phyloP scores from a whole-genome alignment of 345 rosid genomes.

The Camelina neglecta region DNA sequence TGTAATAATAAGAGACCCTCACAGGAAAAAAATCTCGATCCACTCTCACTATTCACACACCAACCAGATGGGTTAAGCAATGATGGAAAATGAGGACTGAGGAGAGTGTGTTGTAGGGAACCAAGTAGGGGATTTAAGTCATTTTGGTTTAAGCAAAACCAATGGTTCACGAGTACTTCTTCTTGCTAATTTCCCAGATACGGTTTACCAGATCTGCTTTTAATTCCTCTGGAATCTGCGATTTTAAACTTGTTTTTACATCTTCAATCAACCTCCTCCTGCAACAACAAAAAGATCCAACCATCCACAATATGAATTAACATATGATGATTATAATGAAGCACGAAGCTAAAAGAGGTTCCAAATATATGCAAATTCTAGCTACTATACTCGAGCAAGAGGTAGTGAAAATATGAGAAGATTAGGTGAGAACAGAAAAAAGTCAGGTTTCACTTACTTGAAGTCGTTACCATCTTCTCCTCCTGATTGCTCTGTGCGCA shows the following conservation, averaged over 20 bases:
- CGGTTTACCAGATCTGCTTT: constrained; percentile 68
- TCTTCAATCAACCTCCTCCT: constrained; percentile 76
- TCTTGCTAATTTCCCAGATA: constrained; percentile 57
- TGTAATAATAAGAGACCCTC: constrained; percentile 31
- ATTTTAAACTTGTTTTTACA: constrained; percentile 58
- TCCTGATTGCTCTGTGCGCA: constrained; percentile 48
- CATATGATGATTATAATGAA: not conserved
- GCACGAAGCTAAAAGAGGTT: not conserved
- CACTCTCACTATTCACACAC: constrained; percentile 21
- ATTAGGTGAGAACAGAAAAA: not conserved
- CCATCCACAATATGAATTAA: not conserved
- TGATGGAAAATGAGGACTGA: constrained; percentile 42
- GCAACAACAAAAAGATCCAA: constrained; percentile 45
- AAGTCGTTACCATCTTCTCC: constrained; percentile 51
- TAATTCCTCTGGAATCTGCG: constrained; percentile 71
- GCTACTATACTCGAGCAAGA: constrained; percentile 1
- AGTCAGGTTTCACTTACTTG: constrained; percentile 59
- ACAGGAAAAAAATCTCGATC: constrained; percentile 26
- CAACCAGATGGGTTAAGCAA: constrained; percentile 38
- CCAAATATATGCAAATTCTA: not conserved
- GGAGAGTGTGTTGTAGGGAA: constrained; percentile 33
- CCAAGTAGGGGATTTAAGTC: constrained; percentile 9
- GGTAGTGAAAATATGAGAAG: not conserved
- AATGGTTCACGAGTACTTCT: constrained; percentile 43
- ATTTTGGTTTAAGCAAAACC: constrained; percentile 30